These are phyloP conservation scores for Globisporangium solare DNA, from an alignment of 352 stramenopile genomes.

Conservation along the genomic window DNA sequence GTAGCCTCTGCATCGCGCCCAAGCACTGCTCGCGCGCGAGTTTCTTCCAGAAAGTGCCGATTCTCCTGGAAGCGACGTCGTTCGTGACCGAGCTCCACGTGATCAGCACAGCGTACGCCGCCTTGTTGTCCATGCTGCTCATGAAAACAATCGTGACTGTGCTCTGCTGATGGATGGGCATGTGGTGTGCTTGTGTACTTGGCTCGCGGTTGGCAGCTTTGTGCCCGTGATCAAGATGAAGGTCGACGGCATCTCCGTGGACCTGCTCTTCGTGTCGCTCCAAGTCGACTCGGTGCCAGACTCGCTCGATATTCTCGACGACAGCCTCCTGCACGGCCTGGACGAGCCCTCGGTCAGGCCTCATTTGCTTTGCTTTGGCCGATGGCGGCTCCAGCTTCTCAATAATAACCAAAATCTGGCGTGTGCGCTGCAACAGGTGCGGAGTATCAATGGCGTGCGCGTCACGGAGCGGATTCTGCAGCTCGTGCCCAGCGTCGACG, in stretches of 20 bases:
- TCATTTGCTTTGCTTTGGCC: too few species aligned
- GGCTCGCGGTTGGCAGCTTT: conserved; percentile 32
- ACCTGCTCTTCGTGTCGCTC: conserved; percentile 92
- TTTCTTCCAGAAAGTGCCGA: conserved; percentile 87
- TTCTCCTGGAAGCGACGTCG: conserved; percentile 64
- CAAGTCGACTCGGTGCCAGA: conserved; percentile 49
- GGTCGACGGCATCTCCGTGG: conserved; percentile 87
- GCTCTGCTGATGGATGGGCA: neutral
- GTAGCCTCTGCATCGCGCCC: conserved; percentile 78
- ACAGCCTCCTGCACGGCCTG: conserved; percentile 76
- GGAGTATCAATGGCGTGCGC: conserved; percentile 94
- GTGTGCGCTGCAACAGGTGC: conserved; percentile 23
- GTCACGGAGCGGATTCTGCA: conserved; percentile 94
- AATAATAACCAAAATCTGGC: neutral
- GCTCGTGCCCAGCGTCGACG: conserved; percentile 77
- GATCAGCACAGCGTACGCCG: conserved; percentile 87
- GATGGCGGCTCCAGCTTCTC: too few species aligned
- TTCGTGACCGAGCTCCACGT: conserved; percentile 73
- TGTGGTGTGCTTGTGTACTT: neutral
- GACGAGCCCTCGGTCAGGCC: conserved; percentile 85
- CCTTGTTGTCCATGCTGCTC: neutral
- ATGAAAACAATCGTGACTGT: too few species aligned
- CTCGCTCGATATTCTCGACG: conserved; percentile 78
- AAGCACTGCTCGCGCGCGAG: conserved; percentile 72
- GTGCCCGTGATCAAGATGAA: conserved; percentile 94